phyloP scores from a whole-genome alignment of 257 asterid genomes.

The Primulina huaijiensis region DNA sequence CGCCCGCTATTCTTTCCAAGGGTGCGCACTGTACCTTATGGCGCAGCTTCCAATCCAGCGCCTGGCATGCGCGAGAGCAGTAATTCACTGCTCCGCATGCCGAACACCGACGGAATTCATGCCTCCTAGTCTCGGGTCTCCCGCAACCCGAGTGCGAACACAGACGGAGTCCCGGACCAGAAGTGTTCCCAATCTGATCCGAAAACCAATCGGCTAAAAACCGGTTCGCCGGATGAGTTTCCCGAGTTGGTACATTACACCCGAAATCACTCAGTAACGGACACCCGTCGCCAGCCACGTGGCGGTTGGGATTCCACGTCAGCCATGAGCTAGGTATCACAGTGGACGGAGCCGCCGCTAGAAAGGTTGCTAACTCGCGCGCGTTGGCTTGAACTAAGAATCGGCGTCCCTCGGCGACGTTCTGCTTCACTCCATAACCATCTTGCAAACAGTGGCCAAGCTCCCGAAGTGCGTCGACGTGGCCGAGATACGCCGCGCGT shows the following conservation, averaged over 20 bases:
- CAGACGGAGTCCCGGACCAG: conserved; percentile 20
- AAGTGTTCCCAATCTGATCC: neutral
- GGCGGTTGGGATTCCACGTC: conserved; percentile 33
- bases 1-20: conserved; percentile 18
- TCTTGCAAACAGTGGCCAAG: conserved; percentile 98
- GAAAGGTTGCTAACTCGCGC: conserved; percentile 72
- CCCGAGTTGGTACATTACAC: conserved; percentile 24
- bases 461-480: conserved; percentile 87
- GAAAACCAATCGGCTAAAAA: conserved; percentile 28
- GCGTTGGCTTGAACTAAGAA: conserved; percentile 83
- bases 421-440: conserved; percentile 84
- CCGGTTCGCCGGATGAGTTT: conserved; percentile 26
- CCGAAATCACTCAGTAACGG: conserved; percentile 31
- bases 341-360: conserved; percentile 40
- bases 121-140: conserved; percentile 24
- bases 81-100: conserved; percentile 26
- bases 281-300: conserved; percentile 21
- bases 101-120: conserved; percentile 25
- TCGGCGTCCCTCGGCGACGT: conserved; percentile 76
- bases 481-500: conserved; percentile 80
- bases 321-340: conserved; percentile 37
- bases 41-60: conserved; percentile 32
- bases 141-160: conserved; percentile 25
- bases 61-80: conserved; percentile 35
- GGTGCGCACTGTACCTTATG: conserved; percentile 29